Evolutionary conservation across 1,284 basidiomycete genomes (phyloP).

Genomic region (Puccinia horiana): DNA sequence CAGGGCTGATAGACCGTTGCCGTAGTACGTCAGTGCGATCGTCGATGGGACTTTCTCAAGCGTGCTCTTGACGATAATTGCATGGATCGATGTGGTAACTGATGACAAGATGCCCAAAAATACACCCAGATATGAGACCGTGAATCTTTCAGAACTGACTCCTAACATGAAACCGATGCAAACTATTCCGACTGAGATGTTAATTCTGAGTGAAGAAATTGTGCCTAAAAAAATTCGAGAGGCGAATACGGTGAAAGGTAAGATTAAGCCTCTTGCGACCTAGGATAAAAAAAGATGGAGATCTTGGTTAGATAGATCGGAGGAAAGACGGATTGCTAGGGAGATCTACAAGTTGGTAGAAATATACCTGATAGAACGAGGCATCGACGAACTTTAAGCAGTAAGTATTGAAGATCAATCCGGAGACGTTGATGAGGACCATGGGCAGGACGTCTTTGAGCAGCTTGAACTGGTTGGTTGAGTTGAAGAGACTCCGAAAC

Average conservation of each 20-base stretch:
- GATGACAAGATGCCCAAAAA: constrained; percentile 75
- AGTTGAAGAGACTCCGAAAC: constrained; percentile 18
- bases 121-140: constrained; percentile 64
- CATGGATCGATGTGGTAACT: constrained; percentile 75
- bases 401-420: constrained; percentile 79
- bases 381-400: constrained; percentile 63
- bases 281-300: constrained; percentile 67
- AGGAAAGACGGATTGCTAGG: neutral
- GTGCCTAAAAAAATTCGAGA: constrained; percentile 70
- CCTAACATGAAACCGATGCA: constrained; percentile 81
- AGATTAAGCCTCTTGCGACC: constrained; percentile 75
- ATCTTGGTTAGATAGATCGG: neutral
- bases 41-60: constrained; percentile 74
- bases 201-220: constrained; percentile 49
- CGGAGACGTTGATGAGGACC: constrained; percentile 67
- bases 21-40: constrained; percentile 78
- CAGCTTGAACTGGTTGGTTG: constrained; percentile 55
- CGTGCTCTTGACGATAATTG: constrained; percentile 80
- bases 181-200: constrained; percentile 72
- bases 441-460: constrained; percentile 65
- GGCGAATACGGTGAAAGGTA: constrained; percentile 79
- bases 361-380: constrained; percentile 31
- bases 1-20: constrained; percentile 70
- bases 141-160: constrained; percentile 61
- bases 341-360: neutral